Percentiles rank a stretch among this genome's conserved stretches.
Conservation (phyloP, 768 basidiomycete genomes). For the Cytidiella melzeri region DNA sequence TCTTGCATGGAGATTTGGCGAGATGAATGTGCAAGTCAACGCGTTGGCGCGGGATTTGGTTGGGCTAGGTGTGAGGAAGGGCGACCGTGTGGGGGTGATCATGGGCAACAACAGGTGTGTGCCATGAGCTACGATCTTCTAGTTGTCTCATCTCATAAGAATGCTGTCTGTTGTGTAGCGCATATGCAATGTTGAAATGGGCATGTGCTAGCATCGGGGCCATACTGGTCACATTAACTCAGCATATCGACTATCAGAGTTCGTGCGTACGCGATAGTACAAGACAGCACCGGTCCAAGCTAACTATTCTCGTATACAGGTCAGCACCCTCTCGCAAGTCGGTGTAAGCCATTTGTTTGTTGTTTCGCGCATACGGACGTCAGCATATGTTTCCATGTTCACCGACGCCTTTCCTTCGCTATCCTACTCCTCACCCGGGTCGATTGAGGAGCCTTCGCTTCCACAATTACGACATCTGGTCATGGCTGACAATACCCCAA, state of each 20-base stretch:
- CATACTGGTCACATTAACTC: slow-evolving; percentile 81
- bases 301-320: slow-evolving; percentile 31
- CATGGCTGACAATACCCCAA: slow-evolving; percentile 56
- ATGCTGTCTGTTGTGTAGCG: slow-evolving; percentile 32
- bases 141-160: not conserved
- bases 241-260: slow-evolving; percentile 65
- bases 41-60: slow-evolving; percentile 69
- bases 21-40: slow-evolving; percentile 60
- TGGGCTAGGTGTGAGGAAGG: slow-evolving; percentile 61
- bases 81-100: slow-evolving; percentile 72
- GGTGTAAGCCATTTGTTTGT: slow-evolving; percentile 66
- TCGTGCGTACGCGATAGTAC: slow-evolving; percentile 33
- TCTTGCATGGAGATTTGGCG: slow-evolving; percentile 69
- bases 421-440: slow-evolving; percentile 39
- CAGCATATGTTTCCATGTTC: slow-evolving; percentile 58
- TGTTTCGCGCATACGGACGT: slow-evolving; percentile 62
- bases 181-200: slow-evolving; percentile 81
- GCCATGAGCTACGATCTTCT: not conserved
- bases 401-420: slow-evolving; percentile 53
- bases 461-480: slow-evolving; percentile 60
- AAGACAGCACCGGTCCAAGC: slow-evolving; percentile 18
- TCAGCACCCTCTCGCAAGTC: slow-evolving; percentile 54
- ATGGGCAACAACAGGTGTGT: slow-evolving; percentile 83
- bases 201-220: slow-evolving; percentile 83
- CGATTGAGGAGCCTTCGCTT: slow-evolving; percentile 50